Conservation (phyloP, 768 basidiomycete species). For the Pisolithus albus region DNA sequence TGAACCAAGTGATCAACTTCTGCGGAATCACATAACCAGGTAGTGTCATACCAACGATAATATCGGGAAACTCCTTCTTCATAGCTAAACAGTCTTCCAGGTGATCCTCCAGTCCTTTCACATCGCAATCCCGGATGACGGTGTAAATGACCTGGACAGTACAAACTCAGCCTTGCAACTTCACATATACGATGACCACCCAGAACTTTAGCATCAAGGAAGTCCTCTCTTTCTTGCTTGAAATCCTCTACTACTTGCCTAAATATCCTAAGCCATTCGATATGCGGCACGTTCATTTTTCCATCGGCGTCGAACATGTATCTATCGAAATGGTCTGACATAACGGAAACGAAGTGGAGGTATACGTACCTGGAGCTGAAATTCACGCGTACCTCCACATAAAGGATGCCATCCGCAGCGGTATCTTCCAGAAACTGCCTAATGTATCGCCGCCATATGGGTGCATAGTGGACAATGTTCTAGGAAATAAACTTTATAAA, state of each 20-base stretch:
- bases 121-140: constrained; percentile 48
- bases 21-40: background rate
- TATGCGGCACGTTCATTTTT: constrained; percentile 48
- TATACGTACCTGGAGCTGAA: constrained; percentile 47
- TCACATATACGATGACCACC: constrained; percentile 1
- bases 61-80: constrained; percentile 67
- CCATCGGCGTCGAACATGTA: constrained; percentile 54
- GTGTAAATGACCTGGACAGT: constrained; percentile 59
- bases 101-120: constrained; percentile 56
- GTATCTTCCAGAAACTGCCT: constrained; percentile 55
- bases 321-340: constrained; percentile 25
- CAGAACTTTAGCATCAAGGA: constrained; percentile 57
- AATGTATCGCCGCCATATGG: constrained; percentile 56
- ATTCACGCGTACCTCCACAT: constrained; percentile 63
- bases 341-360: background rate
- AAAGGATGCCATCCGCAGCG: constrained; percentile 65
- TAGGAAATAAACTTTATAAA: constrained; percentile 11
- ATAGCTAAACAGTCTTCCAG: constrained; percentile 68
- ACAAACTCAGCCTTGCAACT: background rate
- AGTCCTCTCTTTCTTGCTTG: constrained; percentile 51
- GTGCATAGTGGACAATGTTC: constrained; percentile 42
- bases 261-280: constrained; percentile 52
- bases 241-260: constrained; percentile 46
- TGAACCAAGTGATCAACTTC: constrained; percentile 18
- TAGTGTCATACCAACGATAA: constrained; percentile 51